phyloP scores from a whole-genome alignment of 169 alveolate species.

The Toxoplasma gondii region DNA sequence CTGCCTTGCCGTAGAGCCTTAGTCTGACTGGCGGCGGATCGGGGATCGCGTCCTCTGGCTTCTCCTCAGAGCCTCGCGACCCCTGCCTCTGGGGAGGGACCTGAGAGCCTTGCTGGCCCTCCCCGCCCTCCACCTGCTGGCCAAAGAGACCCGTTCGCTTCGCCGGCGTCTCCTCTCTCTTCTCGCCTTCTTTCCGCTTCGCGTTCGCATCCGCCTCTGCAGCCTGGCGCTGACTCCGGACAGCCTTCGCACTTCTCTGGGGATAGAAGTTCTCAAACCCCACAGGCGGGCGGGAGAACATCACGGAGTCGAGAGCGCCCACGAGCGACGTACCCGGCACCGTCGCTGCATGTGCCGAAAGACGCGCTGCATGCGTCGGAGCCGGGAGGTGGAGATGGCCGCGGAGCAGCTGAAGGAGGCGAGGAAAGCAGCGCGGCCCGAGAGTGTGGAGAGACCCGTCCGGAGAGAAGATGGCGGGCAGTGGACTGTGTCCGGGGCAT shows the following conservation, averaged over 20 bases:
- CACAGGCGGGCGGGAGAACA: not conserved
- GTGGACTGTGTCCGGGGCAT: not conserved
- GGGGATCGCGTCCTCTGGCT: not conserved
- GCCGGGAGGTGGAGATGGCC: not conserved
- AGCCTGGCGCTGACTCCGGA: not conserved
- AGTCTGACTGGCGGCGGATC: not conserved
- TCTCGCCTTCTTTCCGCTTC: not conserved
- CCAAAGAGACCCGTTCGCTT: not conserved
- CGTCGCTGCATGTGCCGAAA: not conserved
- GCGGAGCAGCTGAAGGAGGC: not conserved
- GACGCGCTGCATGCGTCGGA: not conserved
- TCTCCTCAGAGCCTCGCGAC: no score
- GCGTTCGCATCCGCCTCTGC: not conserved
- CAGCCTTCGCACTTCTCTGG: not conserved
- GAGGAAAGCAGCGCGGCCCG: not conserved
- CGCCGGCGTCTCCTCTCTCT: not conserved
- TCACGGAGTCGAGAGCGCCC: not conserved
- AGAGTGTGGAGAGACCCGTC: not conserved
- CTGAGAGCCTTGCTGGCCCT: no score
- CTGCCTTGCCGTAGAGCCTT: not conserved
- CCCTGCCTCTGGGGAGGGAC: no score
- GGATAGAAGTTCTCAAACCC: constrained; percentile 11
- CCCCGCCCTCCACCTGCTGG: not conserved
- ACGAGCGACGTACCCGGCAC: not conserved
- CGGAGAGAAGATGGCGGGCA: not conserved